These are phyloP conservation scores for Diaporthe amygdali DNA, from an alignment of 2,329 filamentous ascomycete species.

Conservation along the genomic window DNA sequence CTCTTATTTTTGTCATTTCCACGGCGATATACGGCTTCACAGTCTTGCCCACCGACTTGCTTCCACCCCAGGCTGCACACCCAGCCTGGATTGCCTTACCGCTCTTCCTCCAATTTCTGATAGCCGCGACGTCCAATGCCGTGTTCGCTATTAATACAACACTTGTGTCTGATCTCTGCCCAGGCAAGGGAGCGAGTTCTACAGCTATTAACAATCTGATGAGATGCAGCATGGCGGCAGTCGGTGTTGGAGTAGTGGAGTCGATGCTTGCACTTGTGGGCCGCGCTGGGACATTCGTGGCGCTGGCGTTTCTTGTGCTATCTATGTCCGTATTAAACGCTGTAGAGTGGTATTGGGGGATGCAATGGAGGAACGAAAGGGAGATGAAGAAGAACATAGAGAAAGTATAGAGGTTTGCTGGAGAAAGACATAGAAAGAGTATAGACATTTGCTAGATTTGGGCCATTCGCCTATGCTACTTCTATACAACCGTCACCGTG, in stretches of 20 bases:
- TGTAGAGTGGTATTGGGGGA: slow-evolving; percentile 8
- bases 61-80: slow-evolving; percentile 6
- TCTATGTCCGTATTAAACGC: neutral
- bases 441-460: no score
- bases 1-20: slow-evolving; percentile 39
- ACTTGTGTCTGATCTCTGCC: slow-evolving; percentile 40
- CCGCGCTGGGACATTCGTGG: slow-evolving; percentile 23
- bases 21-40: slow-evolving; percentile 42
- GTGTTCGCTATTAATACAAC: slow-evolving; percentile 42
- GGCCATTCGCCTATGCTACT: neutral
- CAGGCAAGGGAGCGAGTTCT: slow-evolving; percentile 35
- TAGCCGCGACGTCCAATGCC: slow-evolving; percentile 43
- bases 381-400: neutral
- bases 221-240: slow-evolving; percentile 36
- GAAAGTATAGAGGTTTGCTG: neutral
- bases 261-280: slow-evolving; percentile 26
- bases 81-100: slow-evolving; percentile 34
- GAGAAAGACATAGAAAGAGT: neutral
- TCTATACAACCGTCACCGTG: neutral
- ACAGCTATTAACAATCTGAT: slow-evolving; percentile 42
- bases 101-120: slow-evolving; percentile 38
- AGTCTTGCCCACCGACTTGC: slow-evolving; percentile 24
- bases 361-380: slow-evolving; percentile 7
- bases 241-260: slow-evolving; percentile 32
- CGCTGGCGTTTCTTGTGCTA: slow-evolving; percentile 22